These are phyloP conservation scores for Polytrichum formosum DNA, from an alignment of 225 moss, liverwort and hornwort species.

Conservation along the genomic window DNA sequence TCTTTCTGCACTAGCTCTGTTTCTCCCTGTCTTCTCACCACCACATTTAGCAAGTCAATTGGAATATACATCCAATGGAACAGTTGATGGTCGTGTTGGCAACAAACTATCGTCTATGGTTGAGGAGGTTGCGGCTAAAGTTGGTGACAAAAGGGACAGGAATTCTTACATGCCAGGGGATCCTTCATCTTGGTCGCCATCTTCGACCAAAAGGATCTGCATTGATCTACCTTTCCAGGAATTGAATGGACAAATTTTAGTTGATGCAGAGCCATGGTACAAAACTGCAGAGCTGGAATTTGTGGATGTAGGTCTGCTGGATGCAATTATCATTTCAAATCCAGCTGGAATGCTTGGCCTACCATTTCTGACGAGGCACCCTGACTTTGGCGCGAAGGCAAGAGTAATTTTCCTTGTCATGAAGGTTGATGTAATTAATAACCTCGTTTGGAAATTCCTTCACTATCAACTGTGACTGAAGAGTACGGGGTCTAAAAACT, in stretches of 20 bases:
- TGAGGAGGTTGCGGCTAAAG: slow-evolving; percentile 2
- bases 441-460: too few species aligned
- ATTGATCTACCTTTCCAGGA: slow-evolving; percentile 28
- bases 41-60: slow-evolving; percentile 9
- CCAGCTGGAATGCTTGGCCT: slow-evolving; percentile 90
- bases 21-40: slow-evolving; percentile 49
- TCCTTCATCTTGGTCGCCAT: slow-evolving; percentile 10
- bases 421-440: background rate
- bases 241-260: slow-evolving; percentile 40
- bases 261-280: slow-evolving; percentile 79
- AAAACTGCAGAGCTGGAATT: slow-evolving; percentile 66
- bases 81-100: background rate
- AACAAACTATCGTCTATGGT: slow-evolving; percentile 2
- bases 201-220: slow-evolving; percentile 23
- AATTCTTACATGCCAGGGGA: background rate
- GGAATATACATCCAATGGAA: background rate
- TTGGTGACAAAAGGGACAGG: slow-evolving; percentile 31
- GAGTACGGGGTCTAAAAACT: too few species aligned
- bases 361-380: slow-evolving; percentile 73
- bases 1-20: slow-evolving; percentile 58
- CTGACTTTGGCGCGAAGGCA: slow-evolving; percentile 80
- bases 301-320: slow-evolving; percentile 66
- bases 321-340: slow-evolving; percentile 82
- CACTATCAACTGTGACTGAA: too few species aligned
- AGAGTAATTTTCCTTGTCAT: background rate